Base-by-base conservation (phyloP, 352 stramenopile species). In the Phytophthora quininea region DNA sequence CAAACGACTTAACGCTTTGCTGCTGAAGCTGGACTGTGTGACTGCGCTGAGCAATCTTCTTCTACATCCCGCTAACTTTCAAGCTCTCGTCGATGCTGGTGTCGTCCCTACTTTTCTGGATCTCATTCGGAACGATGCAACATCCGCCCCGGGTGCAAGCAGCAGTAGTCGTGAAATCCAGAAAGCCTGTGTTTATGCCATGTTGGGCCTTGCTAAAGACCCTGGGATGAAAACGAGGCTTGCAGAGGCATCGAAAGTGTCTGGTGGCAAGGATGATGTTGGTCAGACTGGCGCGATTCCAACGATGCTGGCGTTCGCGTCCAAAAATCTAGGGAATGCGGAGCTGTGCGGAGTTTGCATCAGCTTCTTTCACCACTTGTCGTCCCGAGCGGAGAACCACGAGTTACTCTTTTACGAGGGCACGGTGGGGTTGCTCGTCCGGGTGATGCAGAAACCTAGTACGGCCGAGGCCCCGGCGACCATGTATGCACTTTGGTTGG, bases 31-130 rank as follows among this genome's bases (percentile, higher is more conserved):
- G 32, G 88, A 95, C 70, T 93, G 86, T 51, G 85, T 94, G 27
- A 91, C 85, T 24, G 79, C 86, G 14, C 67, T 95, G 54, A 94
- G 88, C 64, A 93, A 94, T 42, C 62, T 95, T 5, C 90, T 95
- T 67, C 76, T 94, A 7, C 86, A 93, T 47, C 83, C 86, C 8
- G 84, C 90, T 46, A 94, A 93, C 55, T 94, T 94, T 49, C 71
- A 71, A 40, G 69, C 76, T 2, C 82, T 95, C 62, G 88, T 93
- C 6, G 79, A 95, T 48, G 87, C 90, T 47, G 87, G 87, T 45
- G 85, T 95, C 53, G 83, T 95, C 40, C 85, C 87, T 29, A 73
- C 85, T 1, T 78, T 92, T 24, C 54, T 92, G 29, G 66, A 79
- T 45, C 76, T 89, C 53, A 76, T 95, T 32, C 73, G 73, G 3